Evolutionary conservation across 805 yeast genomes (phyloP).

Genomic region (Metschnikowia henanensis): DNA sequence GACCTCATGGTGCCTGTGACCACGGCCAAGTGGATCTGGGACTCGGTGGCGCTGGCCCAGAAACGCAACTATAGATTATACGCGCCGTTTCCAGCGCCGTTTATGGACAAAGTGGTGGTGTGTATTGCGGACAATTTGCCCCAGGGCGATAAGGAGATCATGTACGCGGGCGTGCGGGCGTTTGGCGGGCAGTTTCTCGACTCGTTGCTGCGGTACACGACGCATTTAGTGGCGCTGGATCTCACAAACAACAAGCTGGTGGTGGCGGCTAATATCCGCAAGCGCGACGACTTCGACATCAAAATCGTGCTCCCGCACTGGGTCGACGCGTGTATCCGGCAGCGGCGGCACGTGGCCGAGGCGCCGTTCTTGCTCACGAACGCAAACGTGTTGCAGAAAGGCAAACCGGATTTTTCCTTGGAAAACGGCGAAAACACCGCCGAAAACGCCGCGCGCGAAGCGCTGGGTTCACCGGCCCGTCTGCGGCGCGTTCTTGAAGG

Average conservation of each 20-base stretch:
- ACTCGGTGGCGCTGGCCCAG: constrained; percentile 31
- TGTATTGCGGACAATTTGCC: constrained; percentile 59
- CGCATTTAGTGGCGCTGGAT: constrained; percentile 70
- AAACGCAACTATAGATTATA: constrained; percentile 52
- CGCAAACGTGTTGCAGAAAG: constrained; percentile 21
- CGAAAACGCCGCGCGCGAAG: no score
- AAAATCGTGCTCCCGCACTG: constrained; percentile 74
- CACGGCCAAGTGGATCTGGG: constrained; percentile 58
- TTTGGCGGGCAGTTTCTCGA: constrained; percentile 78
- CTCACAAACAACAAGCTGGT: constrained; percentile 56
- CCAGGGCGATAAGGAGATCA: constrained; percentile 60
- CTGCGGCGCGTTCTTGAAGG: constrained; percentile 43
- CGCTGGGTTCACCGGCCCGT: no score
- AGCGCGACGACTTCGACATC: constrained; percentile 38
- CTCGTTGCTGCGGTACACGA: constrained; percentile 64
- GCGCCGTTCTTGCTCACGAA: constrained; percentile 46
- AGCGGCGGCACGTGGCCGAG: constrained; percentile 52
- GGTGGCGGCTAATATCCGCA: constrained; percentile 45
- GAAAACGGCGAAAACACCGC: no score
- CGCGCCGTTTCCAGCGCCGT: constrained; percentile 69
- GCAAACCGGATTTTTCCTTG: constrained; percentile 15
- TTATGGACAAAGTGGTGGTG: constrained; percentile 61
- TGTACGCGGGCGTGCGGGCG: constrained; percentile 65
- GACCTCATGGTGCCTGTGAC: constrained; percentile 66
- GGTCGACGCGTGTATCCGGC: constrained; percentile 69